phyloP scores from a whole-genome alignment of 768 basidiomycete genomes.

The Pleurotus eryngii region DNA sequence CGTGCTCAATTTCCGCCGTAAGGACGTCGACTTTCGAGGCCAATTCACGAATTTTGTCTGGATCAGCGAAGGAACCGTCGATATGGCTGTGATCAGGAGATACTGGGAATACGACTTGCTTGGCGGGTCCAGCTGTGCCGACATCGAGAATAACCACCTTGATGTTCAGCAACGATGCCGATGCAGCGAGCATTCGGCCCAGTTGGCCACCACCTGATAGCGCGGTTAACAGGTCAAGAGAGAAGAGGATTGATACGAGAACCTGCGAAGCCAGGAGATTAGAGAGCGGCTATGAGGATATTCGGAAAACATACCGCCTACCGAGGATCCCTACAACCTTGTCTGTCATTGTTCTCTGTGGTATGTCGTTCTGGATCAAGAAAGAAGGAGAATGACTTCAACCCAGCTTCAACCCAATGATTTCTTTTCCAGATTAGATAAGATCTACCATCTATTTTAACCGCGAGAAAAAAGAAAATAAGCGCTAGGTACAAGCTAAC shows the following conservation, averaged over 20 bases:
- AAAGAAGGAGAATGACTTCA: too few relatives aligned
- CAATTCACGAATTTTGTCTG: slow-evolving; percentile 73
- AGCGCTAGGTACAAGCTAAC: neutral
- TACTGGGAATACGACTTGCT: slow-evolving; percentile 71
- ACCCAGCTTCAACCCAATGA: too few relatives aligned
- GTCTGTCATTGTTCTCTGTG: slow-evolving; percentile 30
- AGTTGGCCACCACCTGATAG: slow-evolving; percentile 89
- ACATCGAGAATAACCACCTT: slow-evolving; percentile 82
- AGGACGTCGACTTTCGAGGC: slow-evolving; percentile 80
- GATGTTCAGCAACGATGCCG: slow-evolving; percentile 85
- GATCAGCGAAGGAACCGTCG: slow-evolving; percentile 87
- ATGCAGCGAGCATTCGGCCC: slow-evolving; percentile 92
- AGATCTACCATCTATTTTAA: too few relatives aligned
- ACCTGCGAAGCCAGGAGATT: neutral
- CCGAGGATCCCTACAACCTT: slow-evolving; percentile 51
- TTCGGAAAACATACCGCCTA: slow-evolving; percentile 33
- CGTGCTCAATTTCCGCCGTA: slow-evolving; percentile 97
- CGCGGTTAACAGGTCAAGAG: slow-evolving; percentile 13
- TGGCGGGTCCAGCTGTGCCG: slow-evolving; percentile 80
- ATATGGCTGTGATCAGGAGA: slow-evolving; percentile 56
- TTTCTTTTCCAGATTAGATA: too few relatives aligned
- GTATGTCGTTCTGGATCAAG: too few relatives aligned
- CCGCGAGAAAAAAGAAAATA: too few relatives aligned
- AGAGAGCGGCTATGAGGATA: neutral
- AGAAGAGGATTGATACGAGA: slow-evolving; percentile 5